A percentile compares a stretch with the other conserved stretches of the same genome.
Evolutionary conservation across 2,329 filamentous ascomycete species (phyloP).

Genomic region (Alternaria atra): DNA sequence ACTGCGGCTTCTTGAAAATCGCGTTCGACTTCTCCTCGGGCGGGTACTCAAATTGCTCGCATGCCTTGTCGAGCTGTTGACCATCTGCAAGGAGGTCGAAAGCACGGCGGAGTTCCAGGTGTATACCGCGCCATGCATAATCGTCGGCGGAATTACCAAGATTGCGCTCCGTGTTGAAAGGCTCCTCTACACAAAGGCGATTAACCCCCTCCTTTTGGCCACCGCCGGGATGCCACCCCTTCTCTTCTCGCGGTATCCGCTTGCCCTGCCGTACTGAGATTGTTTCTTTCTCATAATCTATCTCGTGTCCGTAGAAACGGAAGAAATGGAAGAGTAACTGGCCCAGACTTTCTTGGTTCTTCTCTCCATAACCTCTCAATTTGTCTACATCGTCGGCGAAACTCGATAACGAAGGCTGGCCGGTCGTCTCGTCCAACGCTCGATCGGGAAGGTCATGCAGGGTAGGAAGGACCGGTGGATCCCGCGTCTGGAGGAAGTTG

Average conservation of each 20-base stretch:
- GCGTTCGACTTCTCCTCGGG: conserved; percentile 72
- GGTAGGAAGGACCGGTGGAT: conserved; percentile 83
- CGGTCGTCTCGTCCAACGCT: conserved; percentile 69
- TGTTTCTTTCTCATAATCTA: conserved; percentile 85
- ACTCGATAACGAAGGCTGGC: conserved; percentile 67
- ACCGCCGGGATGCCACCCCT: conserved; percentile 79
- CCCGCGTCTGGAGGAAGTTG: conserved; percentile 89
- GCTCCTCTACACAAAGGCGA: conserved; percentile 92
- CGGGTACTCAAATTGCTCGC: conserved; percentile 87
- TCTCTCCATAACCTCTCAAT: conserved; percentile 75
- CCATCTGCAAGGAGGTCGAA: conserved; percentile 79
- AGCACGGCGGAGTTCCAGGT: conserved; percentile 86
- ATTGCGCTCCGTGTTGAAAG: conserved; percentile 89
- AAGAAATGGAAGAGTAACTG: conserved; percentile 96
- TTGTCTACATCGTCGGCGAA: conserved; percentile 88
- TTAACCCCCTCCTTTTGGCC: conserved; percentile 65
- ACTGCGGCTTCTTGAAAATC: conserved; percentile 62
- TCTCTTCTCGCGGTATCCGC: conserved; percentile 80
- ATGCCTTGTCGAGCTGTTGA: conserved; percentile 82
- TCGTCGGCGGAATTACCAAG: conserved; percentile 96
- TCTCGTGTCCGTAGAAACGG: conserved; percentile 90
- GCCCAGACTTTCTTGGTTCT: conserved; percentile 83
- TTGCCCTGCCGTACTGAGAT: conserved; percentile 86
- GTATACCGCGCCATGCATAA: conserved; percentile 89
- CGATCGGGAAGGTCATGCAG: conserved; percentile 78